Evolutionary conservation across 1,284 basidiomycete genomes (phyloP), one percentile per base, ranked within the genome.

Genomic region (Entoloma clypeatum): DNA sequence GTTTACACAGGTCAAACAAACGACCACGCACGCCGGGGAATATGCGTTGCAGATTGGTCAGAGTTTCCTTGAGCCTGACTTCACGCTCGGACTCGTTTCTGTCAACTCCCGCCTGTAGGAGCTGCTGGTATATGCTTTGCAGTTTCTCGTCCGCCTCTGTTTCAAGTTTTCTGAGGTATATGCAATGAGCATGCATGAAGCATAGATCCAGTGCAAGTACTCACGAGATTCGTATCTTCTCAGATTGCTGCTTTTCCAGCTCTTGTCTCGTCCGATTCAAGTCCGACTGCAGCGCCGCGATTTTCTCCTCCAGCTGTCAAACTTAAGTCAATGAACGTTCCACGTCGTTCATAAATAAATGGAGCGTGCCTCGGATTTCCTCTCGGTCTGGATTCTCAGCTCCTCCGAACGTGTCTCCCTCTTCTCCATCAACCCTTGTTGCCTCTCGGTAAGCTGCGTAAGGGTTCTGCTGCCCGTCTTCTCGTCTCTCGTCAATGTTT

Each of bases 21-120:
- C 95, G 80, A 0, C 96, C 96, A 23, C 89, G 79, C 3, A 95
- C 91, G 83, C 86, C 89, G 37, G 91, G 87, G 64, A 96, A 96
- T 28, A 94, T 80, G 3, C 89, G 75, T 53, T 93, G 91, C 37
- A 99, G 64, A 53, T 74, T 89, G 2, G 79, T 65, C 17, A 98
- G 69, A 0, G 86, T 91, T 59, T 98, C 93, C 60, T 92, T 93
- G 48, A 96, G 69, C 55, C 77, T 82, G 1, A 68, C 71, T 57
- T 98, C 94, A 17, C 86, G 77, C 57, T 97, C 92, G 0, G 81
- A 83, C 63, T 97, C 90, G 35, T 81, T 79, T 61, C 72, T 83
- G 57, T 95, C 92, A 0, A 89, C 82, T 18, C 89, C 88, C 1
- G 92, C 92, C 60, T 92, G 86, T 14, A 94, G 67, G 3, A 99